Conservation (phyloP, 352 stramenopile species). For the Phytophthora aleatoria region DNA sequence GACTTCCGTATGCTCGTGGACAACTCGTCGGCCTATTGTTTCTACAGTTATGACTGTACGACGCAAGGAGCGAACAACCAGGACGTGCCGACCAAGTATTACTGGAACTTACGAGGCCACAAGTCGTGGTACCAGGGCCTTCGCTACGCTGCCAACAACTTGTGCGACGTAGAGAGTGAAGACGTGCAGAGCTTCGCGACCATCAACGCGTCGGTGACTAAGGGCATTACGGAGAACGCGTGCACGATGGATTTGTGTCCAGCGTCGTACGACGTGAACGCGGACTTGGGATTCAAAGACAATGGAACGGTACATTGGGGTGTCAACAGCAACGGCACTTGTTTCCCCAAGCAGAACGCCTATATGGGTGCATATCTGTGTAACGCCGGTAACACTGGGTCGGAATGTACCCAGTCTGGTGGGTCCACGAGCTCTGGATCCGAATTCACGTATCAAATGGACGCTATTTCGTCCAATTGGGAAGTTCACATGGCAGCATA, state of each 20-base stretch:
- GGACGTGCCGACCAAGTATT: constrained; percentile 50
- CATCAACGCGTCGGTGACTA: constrained; percentile 46
- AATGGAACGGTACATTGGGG: constrained; percentile 42
- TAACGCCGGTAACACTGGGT: constrained; percentile 44
- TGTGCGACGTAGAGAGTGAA: constrained; percentile 36
- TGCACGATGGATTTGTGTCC: constrained; percentile 53
- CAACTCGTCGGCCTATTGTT: constrained; percentile 37
- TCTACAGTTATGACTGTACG: constrained; percentile 52
- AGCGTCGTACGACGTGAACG: constrained; percentile 71
- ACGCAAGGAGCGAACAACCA: constrained; percentile 50
- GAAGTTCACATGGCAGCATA: constrained; percentile 77
- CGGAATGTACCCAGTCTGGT: constrained; percentile 31
- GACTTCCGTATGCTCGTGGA: constrained; percentile 51
- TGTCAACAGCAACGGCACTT: constrained; percentile 54
- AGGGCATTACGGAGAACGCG: constrained; percentile 55
- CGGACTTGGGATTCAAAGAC: constrained; percentile 47
- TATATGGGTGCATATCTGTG: constrained; percentile 59
- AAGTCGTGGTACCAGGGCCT: constrained; percentile 78
- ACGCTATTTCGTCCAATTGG: constrained; percentile 92
- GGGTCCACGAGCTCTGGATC: constrained; percentile 28
- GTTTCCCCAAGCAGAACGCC: constrained; percentile 52
- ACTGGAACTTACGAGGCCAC: constrained; percentile 53
- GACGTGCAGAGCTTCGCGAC: constrained; percentile 46
- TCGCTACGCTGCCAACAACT: constrained; percentile 63
- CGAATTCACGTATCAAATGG: constrained; percentile 77